Evolutionary conservation across 441 rosid genomes (phyloP), one percentile per base, ranked within the genome.

Genomic region (Brassica balearica): DNA sequence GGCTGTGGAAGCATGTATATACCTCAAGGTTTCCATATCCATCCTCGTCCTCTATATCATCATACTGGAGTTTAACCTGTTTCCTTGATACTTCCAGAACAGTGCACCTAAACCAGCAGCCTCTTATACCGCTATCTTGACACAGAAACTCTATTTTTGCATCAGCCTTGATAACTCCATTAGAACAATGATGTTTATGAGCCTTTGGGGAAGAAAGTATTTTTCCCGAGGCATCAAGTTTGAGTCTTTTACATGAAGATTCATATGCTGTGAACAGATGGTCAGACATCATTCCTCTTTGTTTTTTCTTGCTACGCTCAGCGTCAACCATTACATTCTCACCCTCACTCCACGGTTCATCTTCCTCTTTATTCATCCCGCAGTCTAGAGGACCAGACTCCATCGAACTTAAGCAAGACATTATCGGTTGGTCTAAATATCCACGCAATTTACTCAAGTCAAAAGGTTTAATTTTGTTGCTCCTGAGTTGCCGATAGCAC

Each of bases 91-190:
- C 80, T 77, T 87, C 89, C 81, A 93, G 73, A 83, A 96, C 80
- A 27, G 94, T 90, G 84, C 98, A 92, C 86, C 91, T 89, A 82
- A 96, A 96, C 99, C 99, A 94, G 87, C 98, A 96, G 48, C 99
- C 99, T 84, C 95, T 88, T 75, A 96, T 84, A 61, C 99, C 98
- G 71, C 99, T 96, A 84, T 96, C 99, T 88, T 91, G 99, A 88
- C 97, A 88, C 72, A 96, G 81, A 77, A 86, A 70, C 83, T 96
- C 97, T 70, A 96, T 85, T 82, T 91, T 94, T 69, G 89, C 94
- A 83, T 83, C 91, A 68, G 84, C 86, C 82, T 82, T 84, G 80
- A 89, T 85, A 17, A 68, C 64, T 22, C 81, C 80, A 69, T 70
- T 69, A 75, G 59, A 66, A 85, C 81, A 84, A 75, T 83, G 85